These are phyloP conservation scores for Cyanidium caldarium DNA, from an alignment of 23 red algal genomes.

Conservation along the genomic window DNA sequence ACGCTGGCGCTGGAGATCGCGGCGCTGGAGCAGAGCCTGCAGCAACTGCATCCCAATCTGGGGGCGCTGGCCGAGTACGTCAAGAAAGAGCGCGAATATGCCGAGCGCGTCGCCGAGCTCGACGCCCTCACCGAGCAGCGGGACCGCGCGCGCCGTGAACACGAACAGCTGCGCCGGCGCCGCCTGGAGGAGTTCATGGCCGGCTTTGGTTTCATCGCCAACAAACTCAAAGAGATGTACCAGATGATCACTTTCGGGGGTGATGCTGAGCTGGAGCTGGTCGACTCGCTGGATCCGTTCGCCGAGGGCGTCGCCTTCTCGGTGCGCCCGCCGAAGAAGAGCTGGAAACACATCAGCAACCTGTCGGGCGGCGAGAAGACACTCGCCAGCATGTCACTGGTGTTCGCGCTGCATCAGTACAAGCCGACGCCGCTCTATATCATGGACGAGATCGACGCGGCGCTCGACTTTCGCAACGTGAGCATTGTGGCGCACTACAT, in stretches of 20 bases:
- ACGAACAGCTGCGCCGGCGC: conserved; percentile 38
- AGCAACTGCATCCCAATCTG: conserved; percentile 36
- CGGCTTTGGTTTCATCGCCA: conserved; percentile 60
- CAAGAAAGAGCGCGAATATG: conserved; percentile 50
- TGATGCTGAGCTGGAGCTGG: conserved; percentile 91
- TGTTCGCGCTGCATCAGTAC: conserved; percentile 92
- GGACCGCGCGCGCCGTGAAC: conserved; percentile 35
- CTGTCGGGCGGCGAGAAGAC: conserved; percentile 96
- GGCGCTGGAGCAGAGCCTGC: conserved; percentile 36
- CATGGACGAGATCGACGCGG: conserved; percentile 98
- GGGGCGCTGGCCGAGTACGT: conserved; percentile 39
- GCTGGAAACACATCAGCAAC: conserved; percentile 95
- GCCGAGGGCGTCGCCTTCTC: conserved; percentile 94
- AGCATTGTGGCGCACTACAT: conserved; percentile 98
- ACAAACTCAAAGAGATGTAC: conserved; percentile 89
- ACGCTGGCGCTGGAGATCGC: conserved; percentile 18
- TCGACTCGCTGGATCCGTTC: conserved; percentile 92
- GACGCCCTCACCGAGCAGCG: conserved; percentile 45
- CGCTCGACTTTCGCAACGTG: conserved; percentile 95
- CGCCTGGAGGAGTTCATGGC: conserved; percentile 80
- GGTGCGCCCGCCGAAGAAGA: conserved; percentile 95
- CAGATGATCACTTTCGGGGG: conserved; percentile 98
- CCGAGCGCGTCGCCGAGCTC: conserved; percentile 32
- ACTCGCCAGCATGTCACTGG: conserved; percentile 71
- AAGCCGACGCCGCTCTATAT: conserved; percentile 90